These are phyloP conservation scores for Fusarium nematophilum DNA, from an alignment of 2,329 filamentous ascomycete species.

Conservation along the genomic window DNA sequence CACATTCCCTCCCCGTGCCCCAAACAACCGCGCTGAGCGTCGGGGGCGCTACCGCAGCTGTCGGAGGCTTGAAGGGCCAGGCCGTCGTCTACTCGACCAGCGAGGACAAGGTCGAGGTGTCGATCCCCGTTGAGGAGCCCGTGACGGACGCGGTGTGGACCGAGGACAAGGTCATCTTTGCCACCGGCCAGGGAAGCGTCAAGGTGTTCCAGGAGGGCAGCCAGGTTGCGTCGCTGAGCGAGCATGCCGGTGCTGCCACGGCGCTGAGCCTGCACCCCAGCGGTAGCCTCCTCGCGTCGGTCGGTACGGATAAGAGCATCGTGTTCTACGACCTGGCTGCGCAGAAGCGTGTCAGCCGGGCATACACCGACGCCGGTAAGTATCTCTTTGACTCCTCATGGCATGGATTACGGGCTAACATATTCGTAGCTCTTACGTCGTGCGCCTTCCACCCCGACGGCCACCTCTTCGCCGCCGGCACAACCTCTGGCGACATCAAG, in stretches of 20 bases:
- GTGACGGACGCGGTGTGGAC: slow-evolving; percentile 75
- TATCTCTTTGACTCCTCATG: slow-evolving; percentile 31
- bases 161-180: slow-evolving; percentile 75
- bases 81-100: slow-evolving; percentile 81
- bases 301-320: slow-evolving; percentile 92
- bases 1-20: slow-evolving; percentile 60
- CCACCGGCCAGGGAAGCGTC: slow-evolving; percentile 79
- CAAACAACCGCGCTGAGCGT: slow-evolving; percentile 62
- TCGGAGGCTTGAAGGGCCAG: slow-evolving; percentile 80
- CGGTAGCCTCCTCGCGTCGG: slow-evolving; percentile 84
- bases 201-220: slow-evolving; percentile 81
- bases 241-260: slow-evolving; percentile 85
- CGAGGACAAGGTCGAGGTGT: slow-evolving; percentile 73
- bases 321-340: slow-evolving; percentile 84
- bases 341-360: slow-evolving; percentile 77
- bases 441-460: slow-evolving; percentile 95
- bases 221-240: slow-evolving; percentile 76
- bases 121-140: slow-evolving; percentile 73
- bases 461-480: slow-evolving; percentile 89
- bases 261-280: slow-evolving; percentile 85
- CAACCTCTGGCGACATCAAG: slow-evolving; percentile 82
- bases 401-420: slow-evolving; percentile 9
- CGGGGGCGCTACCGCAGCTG: slow-evolving; percentile 73
- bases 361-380: slow-evolving; percentile 84
- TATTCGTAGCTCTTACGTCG: slow-evolving; percentile 72